phyloP scores from a whole-genome alignment of 1,284 basidiomycete genomes.

The Cutaneotrichosporon dermatis region DNA sequence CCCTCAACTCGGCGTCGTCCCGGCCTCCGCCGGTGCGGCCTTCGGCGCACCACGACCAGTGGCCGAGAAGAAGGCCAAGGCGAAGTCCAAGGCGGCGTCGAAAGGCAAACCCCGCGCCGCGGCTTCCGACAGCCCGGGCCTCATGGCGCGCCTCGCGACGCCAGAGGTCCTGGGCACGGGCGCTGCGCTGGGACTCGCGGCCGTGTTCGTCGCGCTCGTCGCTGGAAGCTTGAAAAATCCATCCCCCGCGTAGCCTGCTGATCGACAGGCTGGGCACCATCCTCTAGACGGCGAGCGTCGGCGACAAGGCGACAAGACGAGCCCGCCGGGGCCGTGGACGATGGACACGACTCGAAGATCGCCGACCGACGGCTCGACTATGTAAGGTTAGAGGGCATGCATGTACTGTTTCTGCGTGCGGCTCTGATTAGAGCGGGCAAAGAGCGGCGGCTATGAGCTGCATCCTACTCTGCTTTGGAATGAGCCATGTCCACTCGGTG shows the following conservation, averaged over 20 bases:
- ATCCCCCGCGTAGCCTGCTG: neutral
- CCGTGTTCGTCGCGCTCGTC: constrained; percentile 45
- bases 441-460: neutral
- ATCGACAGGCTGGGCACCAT: constrained; percentile 16
- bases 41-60: neutral
- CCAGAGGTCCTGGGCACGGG: constrained; percentile 31
- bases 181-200: constrained; percentile 36
- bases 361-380: no score
- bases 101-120: neutral
- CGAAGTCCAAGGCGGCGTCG: neutral
- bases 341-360: no score
- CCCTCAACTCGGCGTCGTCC: neutral
- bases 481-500: no score
- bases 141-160: constrained; percentile 6
- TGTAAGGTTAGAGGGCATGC: neutral
- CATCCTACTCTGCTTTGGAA: no score
- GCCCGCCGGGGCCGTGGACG: no score
- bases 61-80: neutral
- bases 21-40: neutral
- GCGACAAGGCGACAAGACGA: no score
- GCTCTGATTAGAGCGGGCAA: neutral
- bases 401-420: neutral
- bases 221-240: constrained; percentile 28
- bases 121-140: constrained; percentile 1
- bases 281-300: constrained; percentile 7